Conservation (phyloP, 2,329 filamentous ascomycete genomes). For the Xylaria multiplex region DNA sequence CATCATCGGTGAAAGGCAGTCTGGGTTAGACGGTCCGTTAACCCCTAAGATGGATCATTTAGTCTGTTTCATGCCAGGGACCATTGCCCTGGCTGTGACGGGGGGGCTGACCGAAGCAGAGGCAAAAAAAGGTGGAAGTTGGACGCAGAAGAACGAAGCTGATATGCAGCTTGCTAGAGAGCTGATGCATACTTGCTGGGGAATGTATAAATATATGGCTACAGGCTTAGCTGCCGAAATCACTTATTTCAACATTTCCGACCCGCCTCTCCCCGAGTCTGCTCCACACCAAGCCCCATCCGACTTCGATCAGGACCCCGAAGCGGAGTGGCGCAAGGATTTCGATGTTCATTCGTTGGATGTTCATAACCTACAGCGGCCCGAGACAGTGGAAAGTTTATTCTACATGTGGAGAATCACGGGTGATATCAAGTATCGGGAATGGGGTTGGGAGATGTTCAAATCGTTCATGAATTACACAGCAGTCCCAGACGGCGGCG, state of each 20-base stretch:
- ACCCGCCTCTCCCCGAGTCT: conserved; percentile 72
- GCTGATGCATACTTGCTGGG: conserved; percentile 97
- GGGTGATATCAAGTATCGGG: conserved; percentile 84
- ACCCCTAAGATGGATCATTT: conserved; percentile 97
- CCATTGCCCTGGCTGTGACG: conserved; percentile 88
- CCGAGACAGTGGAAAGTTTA: conserved; percentile 94
- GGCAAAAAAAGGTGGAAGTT: conserved; percentile 76
- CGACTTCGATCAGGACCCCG: conserved; percentile 60
- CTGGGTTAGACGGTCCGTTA: conserved; percentile 72
- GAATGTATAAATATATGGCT: conserved; percentile 90
- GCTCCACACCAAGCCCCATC: conserved; percentile 61
- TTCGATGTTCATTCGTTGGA: conserved; percentile 84
- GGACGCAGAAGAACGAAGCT: conserved; percentile 82
- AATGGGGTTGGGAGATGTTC: conserved; percentile 99
- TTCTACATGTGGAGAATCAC: conserved; percentile 99
- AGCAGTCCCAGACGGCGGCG: conserved; percentile 77
- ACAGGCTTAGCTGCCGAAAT: conserved; percentile 97
- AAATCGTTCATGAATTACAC: conserved; percentile 88
- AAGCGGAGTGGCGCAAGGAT: conserved; percentile 78
- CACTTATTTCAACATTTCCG: conserved; percentile 82
- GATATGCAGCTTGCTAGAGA: conserved; percentile 89
- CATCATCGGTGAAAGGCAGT: conserved; percentile 86
- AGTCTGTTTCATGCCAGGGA: conserved; percentile 97
- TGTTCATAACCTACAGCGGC: conserved; percentile 90
- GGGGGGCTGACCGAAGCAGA: conserved; percentile 79